Evolutionary conservation across 768 basidiomycete species (phyloP), one percentile per base, ranked within the genome.

Genomic region (Sarcomyxa edulis): DNA sequence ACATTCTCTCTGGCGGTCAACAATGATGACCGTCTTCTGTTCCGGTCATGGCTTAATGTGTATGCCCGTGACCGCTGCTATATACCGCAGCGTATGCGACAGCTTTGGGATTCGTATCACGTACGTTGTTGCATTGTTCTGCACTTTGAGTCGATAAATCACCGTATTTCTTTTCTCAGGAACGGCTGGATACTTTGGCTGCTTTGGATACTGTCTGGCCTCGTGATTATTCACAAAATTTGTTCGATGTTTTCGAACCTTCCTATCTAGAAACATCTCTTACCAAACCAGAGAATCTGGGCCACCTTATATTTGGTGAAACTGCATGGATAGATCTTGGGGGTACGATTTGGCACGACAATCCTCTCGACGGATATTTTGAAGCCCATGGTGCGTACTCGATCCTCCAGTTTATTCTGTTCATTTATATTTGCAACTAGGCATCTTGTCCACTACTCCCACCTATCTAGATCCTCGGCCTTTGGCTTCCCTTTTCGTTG

Each of bases 161-260:
- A n/a, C n/a, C n/a, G n/a, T n/a, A n/a, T n/a, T n/a, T n/a, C n/a
- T n/a, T n/a, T n/a, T n/a, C n/a, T n/a, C n/a, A n/a, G n/a, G n/a
- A n/a, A n/a, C n/a, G n/a, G n/a, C n/a, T n/a, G n/a, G n/a, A n/a
- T n/a, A n/a, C n/a, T n/a, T n/a, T n/a, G n/a, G n/a, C n/a, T n/a
- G n/a, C n/a, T n/a, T n/a, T n/a, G n/a, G n/a, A n/a, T n/a, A n/a
- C n/a, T n/a, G n/a, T n/a, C n/a, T n/a, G n/a, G n/a, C n/a, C n/a
- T n/a, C n/a, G n/a, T n/a, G n/a, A n/a, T n/a, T n/a, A 16, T 23
- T 5, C 19, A 15, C 23, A 29, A 16, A 15, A 7, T 28, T 38
- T 36, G 19, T 43, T 43, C 7, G 42, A 35, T 29, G n/a, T 36
- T 8, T n/a, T 39, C n/a, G 38, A 39, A 18, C 38, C 38, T 10